phyloP scores from a whole-genome alignment of 345 rosid genomes.

The Pseudoturritis turrita region DNA sequence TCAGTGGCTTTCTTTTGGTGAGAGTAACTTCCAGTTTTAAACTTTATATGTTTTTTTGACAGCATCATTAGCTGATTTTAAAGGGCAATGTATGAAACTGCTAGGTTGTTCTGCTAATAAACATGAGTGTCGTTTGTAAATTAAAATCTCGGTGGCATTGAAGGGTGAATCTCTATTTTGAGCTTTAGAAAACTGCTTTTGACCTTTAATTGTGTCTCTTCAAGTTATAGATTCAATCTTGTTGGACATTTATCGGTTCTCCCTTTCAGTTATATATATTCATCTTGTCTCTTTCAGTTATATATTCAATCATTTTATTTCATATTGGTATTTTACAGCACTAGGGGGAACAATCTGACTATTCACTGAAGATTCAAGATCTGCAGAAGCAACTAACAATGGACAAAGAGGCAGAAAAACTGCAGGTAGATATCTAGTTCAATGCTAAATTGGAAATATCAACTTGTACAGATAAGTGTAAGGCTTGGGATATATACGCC shows the following conservation, averaged over 20 bases:
- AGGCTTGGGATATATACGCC: not conserved
- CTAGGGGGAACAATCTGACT: constrained; percentile 77
- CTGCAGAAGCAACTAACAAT: constrained; percentile 78
- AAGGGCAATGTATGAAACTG: constrained; percentile 12
- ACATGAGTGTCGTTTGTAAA: not conserved
- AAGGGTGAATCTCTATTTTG: not conserved
- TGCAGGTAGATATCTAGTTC: constrained; percentile 26
- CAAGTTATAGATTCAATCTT: no score
- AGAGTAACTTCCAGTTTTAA: constrained; percentile 8
- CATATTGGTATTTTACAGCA: constrained; percentile 8
- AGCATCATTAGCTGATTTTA: no score
- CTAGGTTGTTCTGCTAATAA: not conserved
- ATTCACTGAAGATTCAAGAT: constrained; percentile 70
- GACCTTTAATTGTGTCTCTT: no score
- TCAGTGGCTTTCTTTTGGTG: not conserved
- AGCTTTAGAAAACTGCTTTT: no score
- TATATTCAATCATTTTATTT: constrained; percentile 4
- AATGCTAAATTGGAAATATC: not conserved
- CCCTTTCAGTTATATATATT: no score
- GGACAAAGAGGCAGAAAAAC: constrained; percentile 82
- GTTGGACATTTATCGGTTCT: no score
- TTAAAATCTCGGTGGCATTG: not conserved
- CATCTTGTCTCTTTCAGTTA: no score
- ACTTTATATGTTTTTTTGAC: not conserved
- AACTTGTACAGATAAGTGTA: not conserved